Base-by-base conservation (phyloP, 2,329 filamentous ascomycete species). In the Fusarium buharicum region DNA sequence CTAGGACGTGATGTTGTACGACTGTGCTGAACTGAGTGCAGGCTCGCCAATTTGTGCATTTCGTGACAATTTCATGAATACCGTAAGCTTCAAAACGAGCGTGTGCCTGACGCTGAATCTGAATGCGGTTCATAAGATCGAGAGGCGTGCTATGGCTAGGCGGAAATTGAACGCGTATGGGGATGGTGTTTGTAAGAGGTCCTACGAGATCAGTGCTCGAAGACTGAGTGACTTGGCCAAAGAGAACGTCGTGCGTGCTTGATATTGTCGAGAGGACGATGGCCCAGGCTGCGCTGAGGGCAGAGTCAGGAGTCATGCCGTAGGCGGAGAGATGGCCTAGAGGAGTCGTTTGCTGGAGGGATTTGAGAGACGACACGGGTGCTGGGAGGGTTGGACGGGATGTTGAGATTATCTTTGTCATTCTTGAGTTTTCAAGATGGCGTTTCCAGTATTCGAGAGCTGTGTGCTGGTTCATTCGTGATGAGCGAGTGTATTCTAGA, bases 211-310 rank as follows among this genome's bases (percentile, higher is more conserved):
- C 74, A 0, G 76, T 72, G 2, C 82, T 75, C 3, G 73, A 70
- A 1, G 81, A 81, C 11, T 81, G 79, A 13, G 85, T 74, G 4
- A 82, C 72, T 64, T 86, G 81, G 8, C 84, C 85, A 52, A 87
- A 87, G 4, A 86, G 77, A 7, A 87, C 78, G 37, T 87, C 85
- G 6, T 78, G 73, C 0, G 71, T 75, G 0, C 76, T 79, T 0
- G 82, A 80, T 10, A 86, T 71, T 20, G 78, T 81, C 0, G 82
- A 81, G 7, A 88, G 77, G 0, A 83, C 79, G 56, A 84, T 79
- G 1, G 83, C 81, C 84, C 85, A 88, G 0, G 84, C 84, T 0
- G 83, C 80, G 68, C 85, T 86, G 30, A 87, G 75, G 3, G 87
- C 77, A 0, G 82, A 80, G 55, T 84, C 81, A 33, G 83, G 82